Evolutionary conservation across 2,329 filamentous ascomycete genomes (phyloP), one percentile per base, ranked within the genome.

Genomic region (Cylindrodendrum hubeiense): DNA sequence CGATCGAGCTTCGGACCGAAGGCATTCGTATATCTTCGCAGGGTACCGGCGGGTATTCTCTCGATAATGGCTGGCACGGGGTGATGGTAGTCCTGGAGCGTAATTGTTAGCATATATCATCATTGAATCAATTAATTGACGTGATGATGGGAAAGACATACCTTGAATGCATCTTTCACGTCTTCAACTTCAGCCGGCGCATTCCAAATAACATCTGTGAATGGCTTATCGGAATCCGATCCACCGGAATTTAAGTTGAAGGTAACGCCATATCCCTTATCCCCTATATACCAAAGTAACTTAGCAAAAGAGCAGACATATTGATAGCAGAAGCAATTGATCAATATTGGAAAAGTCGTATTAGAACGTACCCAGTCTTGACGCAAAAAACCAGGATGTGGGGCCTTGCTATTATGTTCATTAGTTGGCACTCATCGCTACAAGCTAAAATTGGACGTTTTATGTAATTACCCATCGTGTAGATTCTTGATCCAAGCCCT

Each of bases 341-440:
- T n/a, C n/a, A n/a, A n/a, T n/a, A n/a, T n/a, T n/a, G n/a, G n/a
- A n/a, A n/a, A n/a, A n/a, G n/a, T n/a, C 30, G 6, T 2, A 33
- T 10, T 33, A 6, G 30, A 6, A 33, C 30, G 6, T 33, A 55
- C 52, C 52, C 26, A 55, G 22, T 44, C 52, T 55, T 28, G 52
- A 44, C 3, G 37, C 39, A 43, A 55, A 55, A 21, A 55, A 55
- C 52, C 37, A 55, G 5, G 52, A 43, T 9, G 37, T 44, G 44
- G 52, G 39, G 37, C 52, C 26, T 55, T 55, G 52, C 52, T 55
- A 24, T 39, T n/a, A 12, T 15, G 9, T 43, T 43, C n/a, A 43
- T 55, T 19, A 55, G n/a, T 28, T 2, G 22, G n/a, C n/a, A n/a
- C n/a, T n/a, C n/a, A n/a, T n/a, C n/a, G n/a, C n/a, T n/a, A n/a